These are phyloP conservation scores for Pseudocercospora fuligena DNA, from an alignment of 2,329 filamentous ascomycete genomes.

Conservation along the genomic window DNA sequence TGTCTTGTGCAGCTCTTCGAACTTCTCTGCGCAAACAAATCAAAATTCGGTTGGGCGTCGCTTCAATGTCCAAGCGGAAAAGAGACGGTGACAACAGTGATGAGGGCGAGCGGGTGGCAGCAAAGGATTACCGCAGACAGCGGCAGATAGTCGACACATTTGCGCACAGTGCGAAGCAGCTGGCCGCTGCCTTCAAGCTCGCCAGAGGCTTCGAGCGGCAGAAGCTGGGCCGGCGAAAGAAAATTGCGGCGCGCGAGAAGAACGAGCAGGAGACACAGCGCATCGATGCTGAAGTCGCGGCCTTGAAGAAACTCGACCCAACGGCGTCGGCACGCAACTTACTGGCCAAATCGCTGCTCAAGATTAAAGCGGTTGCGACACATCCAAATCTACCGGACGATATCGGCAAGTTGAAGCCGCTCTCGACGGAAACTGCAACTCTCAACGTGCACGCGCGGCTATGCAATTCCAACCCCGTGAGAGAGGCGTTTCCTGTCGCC, in stretches of 20 bases:
- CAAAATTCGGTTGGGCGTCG: background rate
- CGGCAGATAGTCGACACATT: slow-evolving; percentile 30
- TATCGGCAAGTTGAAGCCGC: slow-evolving; percentile 45
- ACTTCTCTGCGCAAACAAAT: background rate
- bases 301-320: slow-evolving; percentile 62
- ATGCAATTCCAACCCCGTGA: slow-evolving; percentile 64
- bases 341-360: slow-evolving; percentile 61
- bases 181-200: slow-evolving; percentile 70
- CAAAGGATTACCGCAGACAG: slow-evolving; percentile 27
- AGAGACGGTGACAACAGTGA: slow-evolving; percentile 29
- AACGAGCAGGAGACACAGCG: slow-evolving; percentile 55
- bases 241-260: slow-evolving; percentile 55
- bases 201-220: slow-evolving; percentile 80
- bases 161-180: slow-evolving; percentile 58
- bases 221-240: slow-evolving; percentile 68
- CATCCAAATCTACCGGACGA: slow-evolving; percentile 53
- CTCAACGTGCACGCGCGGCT: slow-evolving; percentile 64
- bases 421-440: slow-evolving; percentile 51
- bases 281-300: slow-evolving; percentile 66
- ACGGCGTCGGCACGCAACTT: slow-evolving; percentile 57
- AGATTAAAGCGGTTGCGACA: slow-evolving; percentile 62
- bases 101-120: slow-evolving; percentile 37
- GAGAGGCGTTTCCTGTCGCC: slow-evolving; percentile 57
- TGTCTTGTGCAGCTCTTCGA: background rate
- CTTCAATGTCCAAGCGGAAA: slow-evolving; percentile 21